Evolutionary conservation across 2,329 filamentous ascomycete genomes (phyloP).

Genomic region (Teratosphaeria gauchensis): DNA sequence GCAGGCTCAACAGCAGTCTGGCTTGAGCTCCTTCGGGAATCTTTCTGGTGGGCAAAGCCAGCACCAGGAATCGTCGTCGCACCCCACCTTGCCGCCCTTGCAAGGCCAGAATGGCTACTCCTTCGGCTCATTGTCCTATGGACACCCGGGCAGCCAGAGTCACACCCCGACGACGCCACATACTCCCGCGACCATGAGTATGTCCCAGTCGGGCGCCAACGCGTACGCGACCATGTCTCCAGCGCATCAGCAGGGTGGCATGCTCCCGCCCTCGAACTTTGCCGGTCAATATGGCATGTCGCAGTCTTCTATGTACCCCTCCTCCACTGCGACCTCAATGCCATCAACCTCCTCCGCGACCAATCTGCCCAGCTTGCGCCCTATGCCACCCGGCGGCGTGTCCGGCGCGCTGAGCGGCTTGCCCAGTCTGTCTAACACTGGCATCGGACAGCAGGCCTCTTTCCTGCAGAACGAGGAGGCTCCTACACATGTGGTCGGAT

Average conservation of each 20-base stretch:
- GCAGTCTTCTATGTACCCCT: slow-evolving; percentile 22
- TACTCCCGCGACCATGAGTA: slow-evolving; percentile 22
- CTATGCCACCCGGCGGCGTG: slow-evolving; percentile 32
- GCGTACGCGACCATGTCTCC: slow-evolving; percentile 23
- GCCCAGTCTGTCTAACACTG: slow-evolving; percentile 26
- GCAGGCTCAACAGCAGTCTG: slow-evolving; percentile 14
- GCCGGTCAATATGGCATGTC: slow-evolving; percentile 19
- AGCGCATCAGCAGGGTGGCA: slow-evolving; percentile 18
- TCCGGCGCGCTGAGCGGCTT: slow-evolving; percentile 23
- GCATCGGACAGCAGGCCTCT: slow-evolving; percentile 23
- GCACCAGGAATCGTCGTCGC: slow-evolving; percentile 17
- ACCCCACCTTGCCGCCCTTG: slow-evolving; percentile 27
- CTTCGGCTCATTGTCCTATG: slow-evolving; percentile 26
- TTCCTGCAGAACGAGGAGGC: slow-evolving; percentile 33
- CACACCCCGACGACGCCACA: slow-evolving; percentile 26
- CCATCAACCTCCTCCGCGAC: slow-evolving; percentile 14
- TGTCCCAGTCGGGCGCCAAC: slow-evolving; percentile 18
- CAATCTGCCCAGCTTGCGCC: slow-evolving; percentile 31
- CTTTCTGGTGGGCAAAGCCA: slow-evolving; percentile 12
- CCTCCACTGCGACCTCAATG: slow-evolving; percentile 23
- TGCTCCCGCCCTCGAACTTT: slow-evolving; percentile 26
- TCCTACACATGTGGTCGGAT: slow-evolving; percentile 87
- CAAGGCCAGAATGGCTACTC: slow-evolving; percentile 24
- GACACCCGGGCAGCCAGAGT: slow-evolving; percentile 21
- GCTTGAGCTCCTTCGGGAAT: slow-evolving; percentile 16